Evolutionary conservation across 768 basidiomycete genomes (phyloP), one percentile per base, ranked within the genome.

Genomic region (Lentinula aciculospora): DNA sequence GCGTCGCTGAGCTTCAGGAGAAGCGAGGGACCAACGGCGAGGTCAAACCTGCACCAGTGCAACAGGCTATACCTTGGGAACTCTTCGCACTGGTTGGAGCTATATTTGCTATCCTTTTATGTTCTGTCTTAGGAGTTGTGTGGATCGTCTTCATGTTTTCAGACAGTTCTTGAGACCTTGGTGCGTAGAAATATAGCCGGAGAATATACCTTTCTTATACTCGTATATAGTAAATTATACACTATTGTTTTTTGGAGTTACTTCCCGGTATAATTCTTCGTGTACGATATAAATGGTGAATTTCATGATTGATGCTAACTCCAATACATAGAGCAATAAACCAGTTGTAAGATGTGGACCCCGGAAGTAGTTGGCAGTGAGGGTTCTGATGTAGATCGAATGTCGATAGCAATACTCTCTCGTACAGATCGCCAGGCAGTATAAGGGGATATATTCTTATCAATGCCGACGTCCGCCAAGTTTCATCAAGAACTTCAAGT

Each of bases 1-100:
- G 40, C 21, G 29, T 48, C 7, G 53, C 57, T 32, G 46, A 58
- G 58, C 44, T 62, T 37, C 28, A 60, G 32, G 51, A 53, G 56
- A 57, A 62, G 63, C 56, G 21, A 29, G 27, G 8, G 12, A 19
- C 27, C n/a, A 59, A 59, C 17, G 68, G 46, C 62, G 56, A 23
- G 45, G 34, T 4, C 7, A 25, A 46, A 17, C 28, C 46, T n/a
- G 39, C 56, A 2, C 13, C 19, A 37, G 13, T 13, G 25, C 45
- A 46, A 28, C 23, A 36, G n/a, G 56, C 46, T 19, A 17, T 48
- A 7, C 45, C 44, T 28, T 57, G 56, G 56, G 56, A 57, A 25
- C 17, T 57, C 17, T 32, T 57, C n/a, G 44, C 31, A 3, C 3
- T 45, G 34, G 25, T 57, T 37, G 46, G 44, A 25, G 56, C 31